Percentiles rank a stretch among this genome's conserved stretches.
Conservation (phyloP, 257 asterid genomes). For the Scutellaria minor region DNA sequence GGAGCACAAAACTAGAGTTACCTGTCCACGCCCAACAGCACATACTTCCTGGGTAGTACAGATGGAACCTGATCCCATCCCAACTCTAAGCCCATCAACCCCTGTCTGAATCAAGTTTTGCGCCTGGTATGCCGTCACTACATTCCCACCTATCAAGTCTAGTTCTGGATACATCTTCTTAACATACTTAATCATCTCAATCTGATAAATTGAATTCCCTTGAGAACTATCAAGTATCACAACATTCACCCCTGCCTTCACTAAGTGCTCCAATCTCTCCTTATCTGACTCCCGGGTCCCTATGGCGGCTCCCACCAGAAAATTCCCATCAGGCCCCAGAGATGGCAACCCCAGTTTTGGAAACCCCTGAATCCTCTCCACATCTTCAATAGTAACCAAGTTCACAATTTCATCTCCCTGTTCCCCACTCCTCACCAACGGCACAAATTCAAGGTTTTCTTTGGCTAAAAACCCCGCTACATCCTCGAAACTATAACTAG, state of each 20-base stretch:
- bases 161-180: constrained; percentile 68
- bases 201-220: constrained; percentile 84
- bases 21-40: constrained; percentile 98
- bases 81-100: constrained; percentile 91
- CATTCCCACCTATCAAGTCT: constrained; percentile 90
- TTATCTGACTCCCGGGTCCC: constrained; percentile 90
- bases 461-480: constrained; percentile 73
- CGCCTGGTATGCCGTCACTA: constrained; percentile 77
- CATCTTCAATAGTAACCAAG: constrained; percentile 54
- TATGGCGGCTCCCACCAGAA: constrained; percentile 81
- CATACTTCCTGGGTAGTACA: constrained; percentile 96
- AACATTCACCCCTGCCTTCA: constrained; percentile 79
- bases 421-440: constrained; percentile 53
- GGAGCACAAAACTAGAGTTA: constrained; percentile 30
- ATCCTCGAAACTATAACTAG: constrained; percentile 64
- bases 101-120: constrained; percentile 87
- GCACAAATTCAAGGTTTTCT: constrained; percentile 55
- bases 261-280: constrained; percentile 80
- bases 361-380: constrained; percentile 60
- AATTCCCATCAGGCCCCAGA: constrained; percentile 62
- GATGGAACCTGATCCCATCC: constrained; percentile 96
- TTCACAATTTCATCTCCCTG: constrained; percentile 56
- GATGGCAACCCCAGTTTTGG: constrained; percentile 83
- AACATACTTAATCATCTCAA: constrained; percentile 78
- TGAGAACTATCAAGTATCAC: constrained; percentile 87